phyloP scores from a whole-genome alignment of 2,329 filamentous ascomycete genomes.

The Aureobasidium leucospermi region DNA sequence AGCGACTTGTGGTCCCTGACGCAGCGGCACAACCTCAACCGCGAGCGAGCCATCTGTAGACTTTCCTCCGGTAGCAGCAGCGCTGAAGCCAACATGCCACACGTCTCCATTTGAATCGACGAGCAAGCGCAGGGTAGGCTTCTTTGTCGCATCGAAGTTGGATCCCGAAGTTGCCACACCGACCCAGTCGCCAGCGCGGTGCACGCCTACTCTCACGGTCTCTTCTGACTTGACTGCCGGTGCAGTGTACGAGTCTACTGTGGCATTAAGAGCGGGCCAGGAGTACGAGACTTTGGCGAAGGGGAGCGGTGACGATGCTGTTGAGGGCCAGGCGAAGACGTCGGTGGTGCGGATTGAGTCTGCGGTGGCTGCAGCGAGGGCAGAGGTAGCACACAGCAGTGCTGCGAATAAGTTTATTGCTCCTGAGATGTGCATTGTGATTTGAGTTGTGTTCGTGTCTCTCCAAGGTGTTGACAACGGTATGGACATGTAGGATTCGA shows the following conservation, averaged over 20 bases:
- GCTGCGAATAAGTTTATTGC: conserved; percentile 1
- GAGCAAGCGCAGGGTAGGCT: conserved; percentile 38
- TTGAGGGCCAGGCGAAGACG: conserved; percentile 31
- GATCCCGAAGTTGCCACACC: conserved; percentile 40
- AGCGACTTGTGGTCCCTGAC: conserved; percentile 33
- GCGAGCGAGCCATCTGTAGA: conserved; percentile 21
- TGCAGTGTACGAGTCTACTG: conserved; percentile 32
- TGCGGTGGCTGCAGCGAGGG: conserved; percentile 22
- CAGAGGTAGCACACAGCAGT: conserved; percentile 18
- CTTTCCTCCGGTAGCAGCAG: conserved; percentile 20
- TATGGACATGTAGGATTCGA: background rate
- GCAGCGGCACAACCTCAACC: conserved; percentile 34
- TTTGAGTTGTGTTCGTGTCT: background rate
- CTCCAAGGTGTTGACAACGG: background rate
- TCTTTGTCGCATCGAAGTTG: conserved; percentile 34
- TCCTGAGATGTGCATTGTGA: background rate
- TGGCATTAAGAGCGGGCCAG: conserved; percentile 31
- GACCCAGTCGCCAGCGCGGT: conserved; percentile 33
- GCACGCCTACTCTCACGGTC: conserved; percentile 38
- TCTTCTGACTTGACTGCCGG: conserved; percentile 30
- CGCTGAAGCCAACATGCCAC: conserved; percentile 39
- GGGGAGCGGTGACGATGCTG: conserved; percentile 29
- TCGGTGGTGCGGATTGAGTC: conserved; percentile 21
- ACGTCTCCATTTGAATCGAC: conserved; percentile 36
- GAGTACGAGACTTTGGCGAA: conserved; percentile 39